Evolutionary conservation across 2,329 filamentous ascomycete species (phyloP), one percentile per base, ranked within the genome.

Genomic region (Epichloe sibirici): DNA sequence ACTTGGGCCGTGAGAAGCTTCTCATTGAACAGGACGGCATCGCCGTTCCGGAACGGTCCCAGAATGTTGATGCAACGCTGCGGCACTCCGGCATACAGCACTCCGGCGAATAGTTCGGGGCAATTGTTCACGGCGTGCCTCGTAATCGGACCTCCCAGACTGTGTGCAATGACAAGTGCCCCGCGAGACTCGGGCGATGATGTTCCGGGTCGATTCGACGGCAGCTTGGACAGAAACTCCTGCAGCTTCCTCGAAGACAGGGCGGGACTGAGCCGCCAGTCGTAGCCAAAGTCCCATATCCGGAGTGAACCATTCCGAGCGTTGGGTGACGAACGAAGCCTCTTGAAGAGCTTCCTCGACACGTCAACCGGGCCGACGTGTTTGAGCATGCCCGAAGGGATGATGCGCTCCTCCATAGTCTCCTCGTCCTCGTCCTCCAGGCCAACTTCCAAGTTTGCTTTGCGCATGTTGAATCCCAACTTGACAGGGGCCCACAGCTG

Each of bases 401-500:
- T 85, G 55, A 97, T 89, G n/a, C 75, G 82, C 54, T 94, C 78
- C 57, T 86, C 82, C 82, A 93, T 93, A 5, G 72, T 77, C 60
- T 89, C 85, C 62, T 96, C 91, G 53, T 94, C 90, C 60, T 90
- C 85, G 2, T 81, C 81, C 13, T 86, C 78, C 4, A 96, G 70
- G 0, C 90, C 90, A 9, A 97, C 85, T 65, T 95, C 89, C 4
- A 97, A 74, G 64, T 97, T 88, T 2, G 91, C 90, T 64, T 93
- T 95, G 52, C 90, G 84, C 56, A 96, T 79, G 60, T 95, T 95
- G 49, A 97, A 71, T 1, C 91, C 90, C 31, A 95, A 85, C 67
- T 96, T 96, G 62, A 96, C 84, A 0, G 90, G 90, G 2, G 94
- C 88, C 91, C 91, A 97, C 0, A 95, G 71, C 64, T 95, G 89